Conservation (phyloP, 805 yeast genomes). For the Wickerhamiella azyma region DNA sequence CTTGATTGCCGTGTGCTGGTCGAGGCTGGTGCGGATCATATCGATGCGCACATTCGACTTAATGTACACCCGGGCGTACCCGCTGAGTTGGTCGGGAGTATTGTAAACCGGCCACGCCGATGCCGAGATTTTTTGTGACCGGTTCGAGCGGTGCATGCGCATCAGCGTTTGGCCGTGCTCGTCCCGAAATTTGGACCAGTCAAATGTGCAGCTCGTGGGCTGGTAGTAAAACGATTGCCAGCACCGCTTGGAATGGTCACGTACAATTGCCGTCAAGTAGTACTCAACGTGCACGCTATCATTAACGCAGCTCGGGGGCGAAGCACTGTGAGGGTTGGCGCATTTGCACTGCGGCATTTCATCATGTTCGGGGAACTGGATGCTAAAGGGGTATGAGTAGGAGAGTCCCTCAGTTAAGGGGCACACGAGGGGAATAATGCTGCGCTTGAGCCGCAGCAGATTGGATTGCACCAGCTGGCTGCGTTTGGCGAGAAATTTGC, state of each 20-base stretch:
- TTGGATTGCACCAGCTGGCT: background rate
- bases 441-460: slow-evolving; percentile 1
- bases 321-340: background rate
- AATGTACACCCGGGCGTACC: slow-evolving; percentile 1
- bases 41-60: background rate
- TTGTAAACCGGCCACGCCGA: slow-evolving; percentile 6
- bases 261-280: slow-evolving; percentile 5
- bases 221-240: slow-evolving; percentile 7
- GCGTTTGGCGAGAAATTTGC: slow-evolving; percentile 1
- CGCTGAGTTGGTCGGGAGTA: slow-evolving; percentile 3
- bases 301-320: slow-evolving; percentile 3
- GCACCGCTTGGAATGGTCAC: slow-evolving; percentile 7
- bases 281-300: slow-evolving; percentile 7
- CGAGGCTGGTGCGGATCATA: background rate
- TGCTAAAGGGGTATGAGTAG: slow-evolving; percentile 5
- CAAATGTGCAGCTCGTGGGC: background rate
- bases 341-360: slow-evolving; percentile 7
- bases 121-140: background rate
- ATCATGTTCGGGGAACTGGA: slow-evolving; percentile 7
- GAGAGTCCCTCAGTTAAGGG: slow-evolving; percentile 1
- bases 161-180: slow-evolving; percentile 8
- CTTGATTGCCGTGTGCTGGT: slow-evolving; percentile 4
- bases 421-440: background rate
- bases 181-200: slow-evolving; percentile 2
- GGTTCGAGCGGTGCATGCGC: slow-evolving; percentile 3